A percentile compares a stretch with the other conserved stretches of the same genome.
These are phyloP conservation scores for Suhomyces sp. DNA, from an alignment of 805 yeast species.

Conservation along the genomic window DNA sequence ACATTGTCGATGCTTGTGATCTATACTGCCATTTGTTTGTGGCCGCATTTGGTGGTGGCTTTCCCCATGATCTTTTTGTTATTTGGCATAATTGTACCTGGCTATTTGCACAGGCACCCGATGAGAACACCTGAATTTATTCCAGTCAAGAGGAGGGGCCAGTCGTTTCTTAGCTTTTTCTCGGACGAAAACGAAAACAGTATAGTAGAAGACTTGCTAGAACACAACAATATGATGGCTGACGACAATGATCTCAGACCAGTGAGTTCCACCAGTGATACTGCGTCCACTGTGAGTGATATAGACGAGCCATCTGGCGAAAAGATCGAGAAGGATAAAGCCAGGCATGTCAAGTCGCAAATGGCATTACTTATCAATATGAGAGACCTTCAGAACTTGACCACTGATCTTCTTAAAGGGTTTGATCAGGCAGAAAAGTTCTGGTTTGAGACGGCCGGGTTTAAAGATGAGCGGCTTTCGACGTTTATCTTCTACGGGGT, in stretches of 20 bases:
- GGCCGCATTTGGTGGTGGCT: slow-evolving; percentile 65
- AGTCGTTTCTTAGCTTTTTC: slow-evolving; percentile 46
- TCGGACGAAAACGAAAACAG: slow-evolving; percentile 29
- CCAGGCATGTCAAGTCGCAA: slow-evolving; percentile 27
- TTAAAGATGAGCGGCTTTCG: slow-evolving; percentile 64
- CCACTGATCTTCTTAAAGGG: slow-evolving; percentile 50
- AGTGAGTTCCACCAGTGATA: not conserved
- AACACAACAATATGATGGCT: not conserved
- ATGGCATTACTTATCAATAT: slow-evolving; percentile 54
- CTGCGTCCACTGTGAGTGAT: slow-evolving; percentile 1
- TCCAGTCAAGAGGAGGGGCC: slow-evolving; percentile 50
- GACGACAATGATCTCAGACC: slow-evolving; percentile 1
- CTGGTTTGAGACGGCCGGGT: slow-evolving; percentile 62
- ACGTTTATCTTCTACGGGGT: slow-evolving; percentile 52
- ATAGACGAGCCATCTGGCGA: not conserved
- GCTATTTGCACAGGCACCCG: slow-evolving; percentile 68
- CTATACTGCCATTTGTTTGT: slow-evolving; percentile 64
- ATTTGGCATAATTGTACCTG: slow-evolving; percentile 64
- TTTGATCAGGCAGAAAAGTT: slow-evolving; percentile 53
- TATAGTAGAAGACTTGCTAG: slow-evolving; percentile 30
- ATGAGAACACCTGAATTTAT: slow-evolving; percentile 43
- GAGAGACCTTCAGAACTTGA: slow-evolving; percentile 69
- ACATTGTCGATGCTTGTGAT: slow-evolving; percentile 59
- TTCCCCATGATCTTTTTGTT: slow-evolving; percentile 59
- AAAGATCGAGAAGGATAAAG: slow-evolving; percentile 1